Base-by-base conservation (phyloP, 768 basidiomycete genomes). In the Suillus occidentalis region DNA sequence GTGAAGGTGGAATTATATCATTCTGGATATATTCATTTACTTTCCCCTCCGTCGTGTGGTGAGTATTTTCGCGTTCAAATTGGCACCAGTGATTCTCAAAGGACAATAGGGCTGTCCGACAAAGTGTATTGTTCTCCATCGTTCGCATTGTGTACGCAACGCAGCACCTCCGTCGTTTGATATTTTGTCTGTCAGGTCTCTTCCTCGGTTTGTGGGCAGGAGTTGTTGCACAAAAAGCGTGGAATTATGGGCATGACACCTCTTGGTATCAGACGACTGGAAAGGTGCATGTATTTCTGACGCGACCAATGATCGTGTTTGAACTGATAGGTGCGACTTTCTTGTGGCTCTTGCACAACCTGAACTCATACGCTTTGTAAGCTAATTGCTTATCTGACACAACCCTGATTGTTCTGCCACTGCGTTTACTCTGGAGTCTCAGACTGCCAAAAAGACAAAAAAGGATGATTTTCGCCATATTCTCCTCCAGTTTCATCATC, bases 121-220 rank as follows among this genome's bases (percentile, higher is more conserved):
- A 68, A 49, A 72, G 71, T 61, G 66, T 72, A 1, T 45, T 72
- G 2, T 65, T 59, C 31, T 72, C 71, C 14, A 66, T 72, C 31
- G 28, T 64, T 60, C 71, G 71, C 20, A 47, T 71, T 8, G 62
- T 72, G 57, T 70, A 67, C 5, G 10, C 40, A 9, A 37, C 36
- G 14, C 72, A 61, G 43, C 59, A 62, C 10, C 67, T 71, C 60
- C 62, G 66, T 13, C 42, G 28, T 25, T 60, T 49, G 31, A 61
- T 67, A 14, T 47, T 68, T 31, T 1, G 10, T 20, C 63, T 73
- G 37, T 55, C 62, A 28, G 1, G 25, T 6, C 25, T 72, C 6
- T 72, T 69, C 53, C 31, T 66, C 31, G 31, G 68, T 18, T 1
- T 56, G 1, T 71, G 71, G 50, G 45, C 39, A 3, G 64, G 45